Evolutionary conservation across 164 flowering plant species (phyloP).

Genomic region (Annona squamosa): DNA sequence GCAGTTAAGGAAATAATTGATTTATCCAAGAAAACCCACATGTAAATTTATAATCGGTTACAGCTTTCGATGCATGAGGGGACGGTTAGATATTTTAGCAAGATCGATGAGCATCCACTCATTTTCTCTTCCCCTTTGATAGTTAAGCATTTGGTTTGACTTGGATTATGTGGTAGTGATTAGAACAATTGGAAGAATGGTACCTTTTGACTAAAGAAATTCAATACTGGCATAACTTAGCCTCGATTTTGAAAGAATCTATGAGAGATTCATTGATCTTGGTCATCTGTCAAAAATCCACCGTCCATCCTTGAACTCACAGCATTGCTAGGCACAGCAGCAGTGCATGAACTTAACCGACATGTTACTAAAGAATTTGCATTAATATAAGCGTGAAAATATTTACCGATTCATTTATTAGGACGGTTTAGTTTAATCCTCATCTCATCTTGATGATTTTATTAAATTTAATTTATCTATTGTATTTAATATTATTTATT

Average conservation of each 20-base stretch:
- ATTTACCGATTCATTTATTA: no score
- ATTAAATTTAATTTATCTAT: no score
- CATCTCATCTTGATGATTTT: no score
- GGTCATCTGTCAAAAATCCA: not conserved
- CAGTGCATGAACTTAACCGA: no score
- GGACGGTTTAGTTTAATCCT: no score
- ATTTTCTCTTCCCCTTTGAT: not conserved
- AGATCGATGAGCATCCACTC: not conserved
- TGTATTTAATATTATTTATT: no score
- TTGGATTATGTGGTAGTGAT: not conserved
- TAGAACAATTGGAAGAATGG: not conserved
- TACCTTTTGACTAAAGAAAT: not conserved
- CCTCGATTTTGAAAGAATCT: not conserved
- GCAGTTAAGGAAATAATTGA: not conserved
- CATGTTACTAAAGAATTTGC: no score
- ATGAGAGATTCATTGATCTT: not conserved
- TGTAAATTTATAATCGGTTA: not conserved
- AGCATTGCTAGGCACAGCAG: not conserved
- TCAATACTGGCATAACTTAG: no score
- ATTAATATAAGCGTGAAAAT: no score
- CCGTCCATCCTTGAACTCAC: not conserved
- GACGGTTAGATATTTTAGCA: not conserved
- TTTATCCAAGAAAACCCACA: not conserved
- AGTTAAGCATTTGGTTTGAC: not conserved
- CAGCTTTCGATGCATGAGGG: not conserved